These are phyloP conservation scores for Gigaspora rosea DNA, from an alignment of 192 early-diverging fungal genomes.

Conservation along the genomic window DNA sequence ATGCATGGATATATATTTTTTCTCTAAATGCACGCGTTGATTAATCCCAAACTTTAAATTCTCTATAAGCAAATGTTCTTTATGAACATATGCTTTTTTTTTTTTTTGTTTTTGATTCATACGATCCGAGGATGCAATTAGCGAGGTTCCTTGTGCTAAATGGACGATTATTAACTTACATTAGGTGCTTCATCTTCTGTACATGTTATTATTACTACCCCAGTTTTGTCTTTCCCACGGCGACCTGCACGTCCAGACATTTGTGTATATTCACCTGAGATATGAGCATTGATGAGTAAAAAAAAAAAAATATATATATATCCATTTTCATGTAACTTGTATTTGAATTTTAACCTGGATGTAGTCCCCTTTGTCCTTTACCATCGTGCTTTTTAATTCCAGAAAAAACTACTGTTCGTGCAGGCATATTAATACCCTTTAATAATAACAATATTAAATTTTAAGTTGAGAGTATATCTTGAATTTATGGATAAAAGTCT, in stretches of 20 bases:
- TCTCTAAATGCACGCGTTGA: too few species aligned
- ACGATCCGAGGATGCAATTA: too few species aligned
- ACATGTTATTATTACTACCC: constrained; percentile 87
- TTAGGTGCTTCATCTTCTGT: constrained; percentile 11
- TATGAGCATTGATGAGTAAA: too few species aligned
- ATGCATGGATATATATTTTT: too few species aligned
- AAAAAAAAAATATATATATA: too few species aligned
- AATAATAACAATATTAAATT: neutral
- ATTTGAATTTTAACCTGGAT: constrained; percentile 15
- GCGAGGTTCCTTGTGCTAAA: neutral
- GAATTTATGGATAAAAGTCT: neutral
- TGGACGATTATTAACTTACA: constrained; percentile 30
- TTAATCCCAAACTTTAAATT: too few species aligned
- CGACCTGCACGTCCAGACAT: constrained; percentile 98
- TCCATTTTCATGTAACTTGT: too few species aligned
- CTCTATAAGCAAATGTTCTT: neutral
- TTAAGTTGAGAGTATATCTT: neutral
- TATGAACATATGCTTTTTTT: neutral
- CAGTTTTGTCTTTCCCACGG: constrained; percentile 89
- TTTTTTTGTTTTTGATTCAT: too few species aligned
- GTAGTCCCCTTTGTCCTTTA: constrained; percentile 76
- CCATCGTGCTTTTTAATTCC: constrained; percentile 93
- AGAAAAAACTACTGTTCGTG: constrained; percentile 92
- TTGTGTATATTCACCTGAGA: constrained; percentile 91
- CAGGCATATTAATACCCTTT: constrained; percentile 96